These are phyloP conservation scores for Astrothelium macrocarpum DNA, from an alignment of 495 filamentous ascomycete genomes.

Conservation along the genomic window DNA sequence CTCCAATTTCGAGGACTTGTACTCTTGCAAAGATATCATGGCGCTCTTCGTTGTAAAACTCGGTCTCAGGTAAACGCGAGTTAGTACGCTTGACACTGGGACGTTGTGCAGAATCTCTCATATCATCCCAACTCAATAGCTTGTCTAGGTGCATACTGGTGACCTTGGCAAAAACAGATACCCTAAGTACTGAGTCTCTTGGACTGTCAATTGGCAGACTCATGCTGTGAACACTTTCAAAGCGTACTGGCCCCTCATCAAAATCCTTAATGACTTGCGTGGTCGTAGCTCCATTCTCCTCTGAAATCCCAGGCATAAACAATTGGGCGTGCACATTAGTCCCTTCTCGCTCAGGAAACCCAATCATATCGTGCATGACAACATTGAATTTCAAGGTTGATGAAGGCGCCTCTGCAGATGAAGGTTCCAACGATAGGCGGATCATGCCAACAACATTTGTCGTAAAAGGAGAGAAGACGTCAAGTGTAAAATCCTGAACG, in stretches of 20 bases:
- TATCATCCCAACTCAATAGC: conserved; percentile 96
- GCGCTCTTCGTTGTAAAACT: conserved; percentile 85
- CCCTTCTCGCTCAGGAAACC: conserved; percentile 92
- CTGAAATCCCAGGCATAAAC: conserved; percentile 84
- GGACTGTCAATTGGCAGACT: conserved; percentile 83
- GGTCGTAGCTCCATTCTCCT: conserved; percentile 83
- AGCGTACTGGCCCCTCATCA: conserved; percentile 86
- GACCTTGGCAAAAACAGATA: conserved; percentile 90
- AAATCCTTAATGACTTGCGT: conserved; percentile 93
- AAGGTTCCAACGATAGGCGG: conserved; percentile 83
- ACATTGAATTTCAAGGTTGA: conserved; percentile 97
- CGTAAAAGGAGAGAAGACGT: conserved; percentile 88
- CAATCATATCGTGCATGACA: conserved; percentile 93
- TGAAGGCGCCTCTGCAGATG: conserved; percentile 82
- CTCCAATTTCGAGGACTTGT: conserved; percentile 82
- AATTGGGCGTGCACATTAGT: conserved; percentile 93
- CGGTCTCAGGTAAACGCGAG: conserved; percentile 74
- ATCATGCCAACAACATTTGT: conserved; percentile 81
- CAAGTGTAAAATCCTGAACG: conserved; percentile 87
- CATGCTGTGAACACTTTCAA: conserved; percentile 98
- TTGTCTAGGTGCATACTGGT: conserved; percentile 94
- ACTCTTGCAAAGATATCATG: conserved; percentile 85
- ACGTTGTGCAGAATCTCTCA: conserved; percentile 62
- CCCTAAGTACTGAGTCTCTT: conserved; percentile 61
- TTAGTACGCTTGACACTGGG: conserved; percentile 46